Evolutionary conservation across 148 eudicot genomes (phyloP).

Genomic region (Talinum fruticosum): DNA sequence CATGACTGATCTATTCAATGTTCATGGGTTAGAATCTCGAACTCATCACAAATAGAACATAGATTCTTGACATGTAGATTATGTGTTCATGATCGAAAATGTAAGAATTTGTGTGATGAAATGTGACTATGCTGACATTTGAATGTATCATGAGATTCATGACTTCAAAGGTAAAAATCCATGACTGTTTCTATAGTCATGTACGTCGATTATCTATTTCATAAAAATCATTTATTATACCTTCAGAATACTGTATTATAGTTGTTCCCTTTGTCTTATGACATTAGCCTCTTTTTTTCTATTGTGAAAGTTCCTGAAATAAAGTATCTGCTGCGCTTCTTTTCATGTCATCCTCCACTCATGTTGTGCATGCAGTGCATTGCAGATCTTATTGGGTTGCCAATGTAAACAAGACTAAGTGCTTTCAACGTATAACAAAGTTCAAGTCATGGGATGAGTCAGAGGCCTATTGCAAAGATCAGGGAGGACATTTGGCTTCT

Average conservation of each 20-base stretch:
- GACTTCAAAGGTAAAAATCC: no score
- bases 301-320: not conserved
- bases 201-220: not conserved
- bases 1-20: no score
- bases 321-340: not conserved
- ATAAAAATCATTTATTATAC: not conserved
- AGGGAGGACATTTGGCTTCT: conserved; percentile 60
- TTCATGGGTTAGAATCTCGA: no score
- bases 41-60: no score
- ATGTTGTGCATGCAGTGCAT: conserved; percentile 32
- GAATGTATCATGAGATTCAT: no score
- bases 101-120: no score
- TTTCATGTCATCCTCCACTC: not conserved
- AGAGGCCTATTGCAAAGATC: conserved; percentile 44
- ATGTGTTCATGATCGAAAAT: no score
- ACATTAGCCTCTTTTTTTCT: not conserved
- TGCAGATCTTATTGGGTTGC: conserved; percentile 55
- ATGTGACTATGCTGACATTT: no score
- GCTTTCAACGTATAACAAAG: conserved; percentile 38
- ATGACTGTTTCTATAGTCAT: not conserved
- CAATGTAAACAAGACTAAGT: conserved; percentile 42
- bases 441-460: conserved; percentile 58
- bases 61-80: no score
- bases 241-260: not conserved
- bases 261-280: not conserved